Evolutionary conservation across 116 monocot species (phyloP).

Genomic region (Papilionanthe hybrid): DNA sequence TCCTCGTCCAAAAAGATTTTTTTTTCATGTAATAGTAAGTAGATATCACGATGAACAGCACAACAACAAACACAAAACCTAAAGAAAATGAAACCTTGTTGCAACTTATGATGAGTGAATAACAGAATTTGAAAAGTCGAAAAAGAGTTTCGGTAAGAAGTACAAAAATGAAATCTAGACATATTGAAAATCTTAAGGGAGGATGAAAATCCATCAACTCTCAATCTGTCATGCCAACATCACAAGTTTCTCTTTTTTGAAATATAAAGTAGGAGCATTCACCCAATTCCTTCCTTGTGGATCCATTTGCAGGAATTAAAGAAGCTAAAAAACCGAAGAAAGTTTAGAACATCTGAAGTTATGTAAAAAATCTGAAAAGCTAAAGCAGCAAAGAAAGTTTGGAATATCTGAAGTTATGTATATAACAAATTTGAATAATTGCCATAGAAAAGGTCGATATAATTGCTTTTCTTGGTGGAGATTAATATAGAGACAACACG

Average conservation of each 20-base stretch:
- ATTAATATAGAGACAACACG: too few species aligned
- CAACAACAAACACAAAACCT: not conserved
- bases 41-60: not conserved
- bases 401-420: too few species aligned
- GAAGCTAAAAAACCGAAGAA: not conserved
- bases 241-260: not conserved
- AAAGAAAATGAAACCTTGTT: not conserved
- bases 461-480: too few species aligned
- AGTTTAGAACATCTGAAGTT: too few species aligned
- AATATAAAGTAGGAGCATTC: not conserved
- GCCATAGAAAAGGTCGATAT: too few species aligned
- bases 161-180: not conserved
- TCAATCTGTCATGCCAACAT: not conserved
- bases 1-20: not conserved
- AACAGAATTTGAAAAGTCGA: not conserved
- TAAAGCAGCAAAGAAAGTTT: not conserved
- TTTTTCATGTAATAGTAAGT: not conserved
- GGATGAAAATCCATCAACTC: not conserved
- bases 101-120: not conserved
- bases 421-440: too few species aligned
- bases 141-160: not conserved
- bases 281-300: not conserved
- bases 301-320: not conserved
- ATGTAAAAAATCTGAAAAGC: too few species aligned
- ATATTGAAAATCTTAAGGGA: not conserved